These are phyloP conservation scores for Phialocephala sp. DNA, from an alignment of 2,329 filamentous ascomycete genomes.

Conservation along the genomic window DNA sequence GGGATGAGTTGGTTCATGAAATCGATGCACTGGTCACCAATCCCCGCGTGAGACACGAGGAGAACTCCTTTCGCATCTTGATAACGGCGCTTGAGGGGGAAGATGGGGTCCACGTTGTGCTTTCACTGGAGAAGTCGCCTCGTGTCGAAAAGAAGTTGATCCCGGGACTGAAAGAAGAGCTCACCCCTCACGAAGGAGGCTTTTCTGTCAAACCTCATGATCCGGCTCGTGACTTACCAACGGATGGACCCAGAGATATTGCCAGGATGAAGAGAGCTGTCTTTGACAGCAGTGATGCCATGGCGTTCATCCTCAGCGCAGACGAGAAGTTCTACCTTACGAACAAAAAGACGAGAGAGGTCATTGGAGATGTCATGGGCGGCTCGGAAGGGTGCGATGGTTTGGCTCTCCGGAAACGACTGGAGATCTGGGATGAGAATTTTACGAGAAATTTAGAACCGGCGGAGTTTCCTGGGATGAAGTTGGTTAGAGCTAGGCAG, in stretches of 20 bases:
- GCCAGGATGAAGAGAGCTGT: slow-evolving; percentile 29
- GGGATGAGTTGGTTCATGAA: slow-evolving; percentile 7
- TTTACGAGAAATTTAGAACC: slow-evolving; percentile 22
- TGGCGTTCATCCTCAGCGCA: slow-evolving; percentile 30
- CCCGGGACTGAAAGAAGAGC: background rate
- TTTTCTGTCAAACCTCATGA: background rate
- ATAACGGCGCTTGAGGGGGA: slow-evolving; percentile 23
- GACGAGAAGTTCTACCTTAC: slow-evolving; percentile 33
- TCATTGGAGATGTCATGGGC: slow-evolving; percentile 32
- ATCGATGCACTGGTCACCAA: slow-evolving; percentile 23
- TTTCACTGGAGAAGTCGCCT: slow-evolving; percentile 25
- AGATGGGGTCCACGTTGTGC: slow-evolving; percentile 24
- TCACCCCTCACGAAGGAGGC: background rate
- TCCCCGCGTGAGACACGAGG: slow-evolving; percentile 2
- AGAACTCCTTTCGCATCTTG: slow-evolving; percentile 24
- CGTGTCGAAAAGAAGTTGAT: slow-evolving; percentile 8
- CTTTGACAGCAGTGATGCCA: slow-evolving; percentile 30
- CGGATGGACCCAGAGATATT: slow-evolving; percentile 15
- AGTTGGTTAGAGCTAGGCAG: slow-evolving; percentile 17
- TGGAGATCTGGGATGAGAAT: slow-evolving; percentile 33
- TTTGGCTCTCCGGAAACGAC: slow-evolving; percentile 7
- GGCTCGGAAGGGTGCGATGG: slow-evolving; percentile 26
- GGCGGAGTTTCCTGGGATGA: slow-evolving; percentile 28
- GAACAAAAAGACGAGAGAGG: slow-evolving; percentile 29
- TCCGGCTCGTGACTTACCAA: background rate